Evolutionary conservation across 2,329 filamentous ascomycete species (phyloP).

Genomic region (Colletotrichum siamense): DNA sequence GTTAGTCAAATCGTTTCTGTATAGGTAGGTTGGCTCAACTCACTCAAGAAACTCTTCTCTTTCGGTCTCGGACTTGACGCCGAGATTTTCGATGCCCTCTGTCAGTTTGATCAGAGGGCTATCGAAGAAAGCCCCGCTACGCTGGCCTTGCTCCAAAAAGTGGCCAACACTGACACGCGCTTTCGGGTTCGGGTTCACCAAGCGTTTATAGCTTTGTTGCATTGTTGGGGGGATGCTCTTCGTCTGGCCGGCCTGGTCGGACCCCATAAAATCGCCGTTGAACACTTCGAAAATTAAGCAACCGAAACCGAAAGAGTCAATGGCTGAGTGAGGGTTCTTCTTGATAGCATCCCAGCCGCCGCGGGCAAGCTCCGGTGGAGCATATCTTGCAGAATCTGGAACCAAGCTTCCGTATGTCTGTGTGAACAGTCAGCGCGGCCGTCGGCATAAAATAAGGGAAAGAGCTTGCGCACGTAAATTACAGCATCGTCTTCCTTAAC

Average conservation of each 20-base stretch:
- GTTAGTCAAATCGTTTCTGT: conserved; percentile 29
- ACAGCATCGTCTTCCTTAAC: conserved; percentile 95
- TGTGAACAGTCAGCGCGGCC: conserved; percentile 13
- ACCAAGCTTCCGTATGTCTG: conserved; percentile 87
- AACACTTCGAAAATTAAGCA: conserved; percentile 89
- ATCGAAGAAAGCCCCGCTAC: conserved; percentile 87
- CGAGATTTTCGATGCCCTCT: conserved; percentile 90
- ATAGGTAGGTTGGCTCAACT: conserved; percentile 6
- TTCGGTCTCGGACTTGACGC: conserved; percentile 84
- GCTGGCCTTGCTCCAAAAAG: conserved; percentile 88
- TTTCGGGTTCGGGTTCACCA: conserved; percentile 90
- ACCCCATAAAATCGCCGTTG: conserved; percentile 79
- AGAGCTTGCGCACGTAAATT: conserved; percentile 63
- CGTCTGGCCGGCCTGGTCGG: conserved; percentile 83
- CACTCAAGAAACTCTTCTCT: conserved; percentile 82
- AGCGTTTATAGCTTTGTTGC: conserved; percentile 88
- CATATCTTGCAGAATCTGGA: conserved; percentile 84
- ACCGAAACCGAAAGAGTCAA: conserved; percentile 89
- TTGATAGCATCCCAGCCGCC: conserved; percentile 93
- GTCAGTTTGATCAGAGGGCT: conserved; percentile 91
- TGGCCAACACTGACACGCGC: conserved; percentile 81
- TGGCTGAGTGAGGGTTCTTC: conserved; percentile 77
- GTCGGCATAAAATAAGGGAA: not conserved
- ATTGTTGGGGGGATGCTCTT: conserved; percentile 87
- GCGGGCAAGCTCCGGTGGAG: conserved; percentile 84